Evolutionary conservation across 106 monocot species (phyloP).

Genomic region (Acorus calamus): DNA sequence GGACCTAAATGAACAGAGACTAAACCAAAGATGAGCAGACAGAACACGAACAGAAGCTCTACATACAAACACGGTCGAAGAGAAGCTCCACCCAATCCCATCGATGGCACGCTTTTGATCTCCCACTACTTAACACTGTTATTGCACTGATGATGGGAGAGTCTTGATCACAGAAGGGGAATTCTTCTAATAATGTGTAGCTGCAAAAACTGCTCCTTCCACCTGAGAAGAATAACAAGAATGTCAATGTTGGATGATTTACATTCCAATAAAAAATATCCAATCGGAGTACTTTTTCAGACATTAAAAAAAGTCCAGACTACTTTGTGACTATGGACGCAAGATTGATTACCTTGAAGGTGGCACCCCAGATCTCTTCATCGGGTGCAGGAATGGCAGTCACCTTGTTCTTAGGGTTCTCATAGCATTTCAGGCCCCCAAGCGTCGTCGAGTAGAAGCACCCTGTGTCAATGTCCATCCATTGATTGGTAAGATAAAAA

Average conservation of each 20-base stretch:
- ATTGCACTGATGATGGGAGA: too few relatives aligned
- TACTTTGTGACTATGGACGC: neutral
- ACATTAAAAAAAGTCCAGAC: neutral
- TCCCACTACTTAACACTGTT: too few relatives aligned
- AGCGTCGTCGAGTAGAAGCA: constrained; percentile 69
- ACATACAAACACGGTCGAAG: too few relatives aligned
- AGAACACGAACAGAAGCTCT: too few relatives aligned
- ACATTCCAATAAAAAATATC: neutral
- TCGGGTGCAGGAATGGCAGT: constrained; percentile 61
- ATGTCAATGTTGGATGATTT: neutral
- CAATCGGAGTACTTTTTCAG: neutral
- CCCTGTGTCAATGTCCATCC: constrained; percentile 18
- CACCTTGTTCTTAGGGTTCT: constrained; percentile 89
- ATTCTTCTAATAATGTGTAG: constrained; percentile 15
- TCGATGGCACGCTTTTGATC: too few relatives aligned
- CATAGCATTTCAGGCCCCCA: constrained; percentile 73
- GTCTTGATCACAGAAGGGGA: neutral
- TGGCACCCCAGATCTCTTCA: constrained; percentile 95
- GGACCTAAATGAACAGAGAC: too few relatives aligned
- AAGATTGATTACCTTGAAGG: constrained; percentile 47
- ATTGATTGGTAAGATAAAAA: neutral
- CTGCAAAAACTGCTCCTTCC: constrained; percentile 23
- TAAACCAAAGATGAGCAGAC: too few relatives aligned
- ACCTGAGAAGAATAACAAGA: constrained; percentile 8
- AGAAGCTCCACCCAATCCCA: too few relatives aligned